Evolutionary conservation across 192 early-diverging fungal species (phyloP).

Genomic region (Dissophora ornata): DNA sequence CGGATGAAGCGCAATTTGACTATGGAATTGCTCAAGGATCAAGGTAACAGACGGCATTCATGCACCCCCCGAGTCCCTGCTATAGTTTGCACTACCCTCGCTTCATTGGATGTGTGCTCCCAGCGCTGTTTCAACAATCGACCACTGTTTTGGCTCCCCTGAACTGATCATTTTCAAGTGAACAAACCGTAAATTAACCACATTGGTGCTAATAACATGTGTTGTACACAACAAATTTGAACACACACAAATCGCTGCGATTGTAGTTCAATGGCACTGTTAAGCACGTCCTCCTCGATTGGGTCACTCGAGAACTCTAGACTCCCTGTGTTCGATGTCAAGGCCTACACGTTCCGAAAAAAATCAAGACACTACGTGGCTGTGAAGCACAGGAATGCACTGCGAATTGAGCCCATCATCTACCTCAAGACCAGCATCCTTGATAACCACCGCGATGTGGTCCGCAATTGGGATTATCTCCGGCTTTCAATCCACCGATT

Average conservation of each 20-base stretch:
- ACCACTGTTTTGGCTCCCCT: too few relatives aligned
- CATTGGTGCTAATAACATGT: too few relatives aligned
- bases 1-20: conserved; percentile 13
- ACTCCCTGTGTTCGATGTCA: conserved; percentile 36
- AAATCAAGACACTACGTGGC: conserved; percentile 49
- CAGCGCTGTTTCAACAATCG: too few relatives aligned
- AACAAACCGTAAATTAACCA: too few relatives aligned
- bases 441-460: conserved; percentile 24
- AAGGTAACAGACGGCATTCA: conserved; percentile 14
- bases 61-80: too few relatives aligned
- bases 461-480: conserved; percentile 44
- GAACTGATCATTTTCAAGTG: too few relatives aligned
- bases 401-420: conserved; percentile 47
- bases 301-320: conserved; percentile 1
- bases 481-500: conserved; percentile 29
- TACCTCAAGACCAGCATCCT: conserved; percentile 50
- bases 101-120: neutral
- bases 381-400: conserved; percentile 43
- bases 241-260: too few relatives aligned
- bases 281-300: conserved; percentile 2
- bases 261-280: conserved; percentile 8
- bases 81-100: neutral
- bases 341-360: conserved; percentile 50
- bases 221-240: too few relatives aligned
- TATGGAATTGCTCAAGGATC: conserved; percentile 11